Base-by-base conservation (phyloP, 2,329 filamentous ascomycete genomes). In the Penicillium thymicola region DNA sequence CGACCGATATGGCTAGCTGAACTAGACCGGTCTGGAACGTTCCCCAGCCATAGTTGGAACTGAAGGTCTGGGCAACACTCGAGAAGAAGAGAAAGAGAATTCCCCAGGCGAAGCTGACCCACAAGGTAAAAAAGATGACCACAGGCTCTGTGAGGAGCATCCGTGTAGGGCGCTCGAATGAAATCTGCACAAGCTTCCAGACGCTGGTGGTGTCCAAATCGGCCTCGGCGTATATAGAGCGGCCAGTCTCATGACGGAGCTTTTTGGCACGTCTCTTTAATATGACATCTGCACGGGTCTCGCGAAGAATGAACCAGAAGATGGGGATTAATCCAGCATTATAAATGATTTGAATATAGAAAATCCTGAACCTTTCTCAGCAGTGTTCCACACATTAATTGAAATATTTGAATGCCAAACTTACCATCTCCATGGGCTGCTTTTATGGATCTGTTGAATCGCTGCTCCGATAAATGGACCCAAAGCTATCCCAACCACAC, bases 21-120 rank as follows among this genome's bases (percentile, higher is more conserved):
- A 78, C 65, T 0, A 75, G 59, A 0, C 75, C 74, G 0, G 73
- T 77, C 14, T 72, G 65, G 25, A 72, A 59, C 7, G 61, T 68
- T 8, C 60, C 59, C 59, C 73, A 76, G 48, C 66, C 67, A 57
- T 78, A 76, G 47, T 72, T 74, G 11, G 65, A 46, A 40, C 64
- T 67, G 59, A 75, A 78, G 0, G 74, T 76, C 52, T 77, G 74
- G 0, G 71, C 69, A 1, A 78, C 72, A 9, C 68, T 72, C 28
- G 65, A 69, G 59, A 77, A 77, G 67, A 77, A 77, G 0, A 78
- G 65, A 58, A 74, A 78, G 0, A 78, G 61, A 25, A 77, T 77
- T 1, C 75, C 75, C 74, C 75, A 77, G 0, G 76, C 75, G 55
- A 78, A 79, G 30, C 67, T 71, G 42, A 77, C 74, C 76, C 75